A percentile compares a stretch with the other conserved stretches of the same genome.
These are phyloP conservation scores for Lactarius vividus DNA, from an alignment of 768 basidiomycete genomes.

Conservation along the genomic window DNA sequence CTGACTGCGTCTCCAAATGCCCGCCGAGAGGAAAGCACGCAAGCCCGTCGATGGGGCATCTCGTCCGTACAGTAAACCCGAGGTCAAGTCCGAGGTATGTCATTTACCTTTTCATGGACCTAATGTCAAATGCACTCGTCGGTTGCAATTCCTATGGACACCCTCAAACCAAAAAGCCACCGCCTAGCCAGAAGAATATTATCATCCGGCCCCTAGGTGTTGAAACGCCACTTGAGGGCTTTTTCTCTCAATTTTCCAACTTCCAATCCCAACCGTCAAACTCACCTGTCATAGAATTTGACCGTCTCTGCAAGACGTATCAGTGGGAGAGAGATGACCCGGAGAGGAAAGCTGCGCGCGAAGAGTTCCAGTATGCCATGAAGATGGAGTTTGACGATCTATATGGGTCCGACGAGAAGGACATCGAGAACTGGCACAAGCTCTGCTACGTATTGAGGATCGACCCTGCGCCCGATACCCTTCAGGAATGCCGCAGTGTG, in stretches of 20 bases:
- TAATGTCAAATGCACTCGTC: not conserved
- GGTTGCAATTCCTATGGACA: not conserved
- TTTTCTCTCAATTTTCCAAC: constrained; percentile 26
- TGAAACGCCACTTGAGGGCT: constrained; percentile 11
- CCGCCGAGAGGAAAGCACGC: not conserved
- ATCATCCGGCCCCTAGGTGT: not conserved
- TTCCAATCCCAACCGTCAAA: constrained; percentile 17
- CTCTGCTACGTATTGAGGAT: constrained; percentile 27
- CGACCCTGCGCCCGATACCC: constrained; percentile 17
- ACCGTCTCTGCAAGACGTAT: constrained; percentile 10
- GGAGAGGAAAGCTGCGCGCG: not conserved
- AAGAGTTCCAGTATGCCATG: constrained; percentile 15
- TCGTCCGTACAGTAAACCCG: not conserved
- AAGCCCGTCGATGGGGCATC: not conserved
- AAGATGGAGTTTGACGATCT: constrained; percentile 23
- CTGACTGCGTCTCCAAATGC: not conserved
- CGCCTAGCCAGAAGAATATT: not conserved
- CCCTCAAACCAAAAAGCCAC: not conserved
- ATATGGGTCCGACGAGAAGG: constrained; percentile 28
- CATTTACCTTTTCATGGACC: not conserved
- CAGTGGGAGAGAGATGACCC: not conserved
- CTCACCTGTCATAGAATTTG: constrained; percentile 19
- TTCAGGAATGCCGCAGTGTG: constrained; percentile 8
- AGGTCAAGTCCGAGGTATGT: not conserved
- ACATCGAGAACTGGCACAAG: constrained; percentile 23